Percentiles rank a stretch among this genome's conserved stretches.
Evolutionary conservation across 1,284 basidiomycete species (phyloP).

Genomic region (Pseudozyma flocculosa): DNA sequence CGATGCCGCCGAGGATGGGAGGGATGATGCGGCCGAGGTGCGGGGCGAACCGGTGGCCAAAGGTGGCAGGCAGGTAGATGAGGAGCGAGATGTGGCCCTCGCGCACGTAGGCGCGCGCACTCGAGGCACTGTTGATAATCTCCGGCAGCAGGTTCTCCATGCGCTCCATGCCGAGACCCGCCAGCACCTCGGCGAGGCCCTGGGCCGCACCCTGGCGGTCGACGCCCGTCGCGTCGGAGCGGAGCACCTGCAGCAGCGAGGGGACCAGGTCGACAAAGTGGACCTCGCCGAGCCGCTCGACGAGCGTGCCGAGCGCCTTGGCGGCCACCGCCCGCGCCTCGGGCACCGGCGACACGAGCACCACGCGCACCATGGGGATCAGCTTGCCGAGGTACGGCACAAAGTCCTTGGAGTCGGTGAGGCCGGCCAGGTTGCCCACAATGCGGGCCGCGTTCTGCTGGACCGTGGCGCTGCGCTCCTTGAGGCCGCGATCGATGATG

Average conservation of each 20-base stretch:
- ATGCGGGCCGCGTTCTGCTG: slow-evolving; percentile 97
- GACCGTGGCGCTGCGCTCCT: slow-evolving; percentile 86
- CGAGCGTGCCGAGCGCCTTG: slow-evolving; percentile 93
- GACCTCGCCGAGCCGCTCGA: slow-evolving; percentile 90
- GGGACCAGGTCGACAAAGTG: slow-evolving; percentile 95
- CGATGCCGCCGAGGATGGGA: slow-evolving; percentile 87
- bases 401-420: slow-evolving; percentile 94
- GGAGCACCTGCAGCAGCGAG: slow-evolving; percentile 82
- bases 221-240: slow-evolving; percentile 90
- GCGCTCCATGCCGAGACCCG: slow-evolving; percentile 93
- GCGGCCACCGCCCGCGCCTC: slow-evolving; percentile 96
- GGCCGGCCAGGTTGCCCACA: slow-evolving; percentile 84
- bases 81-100: slow-evolving; percentile 98
- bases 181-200: slow-evolving; percentile 91
- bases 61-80: slow-evolving; percentile 93
- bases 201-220: slow-evolving; percentile 97
- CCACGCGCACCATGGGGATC: slow-evolving; percentile 85
- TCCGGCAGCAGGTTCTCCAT: slow-evolving; percentile 92
- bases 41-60: slow-evolving; percentile 88
- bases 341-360: slow-evolving; percentile 85
- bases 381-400: slow-evolving; percentile 89
- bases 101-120: slow-evolving; percentile 83
- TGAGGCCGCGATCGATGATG: slow-evolving; percentile 88
- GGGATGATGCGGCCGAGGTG: slow-evolving; percentile 91
- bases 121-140: slow-evolving; percentile 87